Evolutionary conservation across 495 filamentous ascomycete genomes (phyloP).

Genomic region (Podospora anserina): DNA sequence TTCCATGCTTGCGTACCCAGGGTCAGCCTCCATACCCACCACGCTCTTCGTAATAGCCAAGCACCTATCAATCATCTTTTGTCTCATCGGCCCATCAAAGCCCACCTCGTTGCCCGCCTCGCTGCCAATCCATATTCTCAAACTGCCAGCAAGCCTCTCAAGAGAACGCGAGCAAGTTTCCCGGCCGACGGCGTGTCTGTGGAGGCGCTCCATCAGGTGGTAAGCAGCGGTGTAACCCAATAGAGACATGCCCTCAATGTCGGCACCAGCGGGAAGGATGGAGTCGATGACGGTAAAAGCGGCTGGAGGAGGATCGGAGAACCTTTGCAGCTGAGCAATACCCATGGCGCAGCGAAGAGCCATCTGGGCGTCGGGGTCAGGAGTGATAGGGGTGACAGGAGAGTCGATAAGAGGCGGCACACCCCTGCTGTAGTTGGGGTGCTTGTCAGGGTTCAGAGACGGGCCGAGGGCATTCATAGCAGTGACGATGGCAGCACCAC

Average conservation of each 20-base stretch:
- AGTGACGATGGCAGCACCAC: conserved; percentile 51
- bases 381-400: conserved; percentile 31
- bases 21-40: conserved; percentile 52
- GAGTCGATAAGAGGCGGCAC: conserved; percentile 31
- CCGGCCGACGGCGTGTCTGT: conserved; percentile 52
- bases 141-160: conserved; percentile 50
- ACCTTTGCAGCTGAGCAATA: conserved; percentile 61
- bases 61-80: conserved; percentile 49
- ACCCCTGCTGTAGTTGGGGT: conserved; percentile 24
- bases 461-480: conserved; percentile 54
- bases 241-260: conserved; percentile 57
- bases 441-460: conserved; percentile 44
- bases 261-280: conserved; percentile 33
- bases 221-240: conserved; percentile 77
- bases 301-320: conserved; percentile 38
- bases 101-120: conserved; percentile 41
- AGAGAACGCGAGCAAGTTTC: conserved; percentile 45
- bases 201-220: conserved; percentile 60
- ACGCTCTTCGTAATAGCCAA: conserved; percentile 47
- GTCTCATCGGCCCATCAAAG: conserved; percentile 44
- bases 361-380: conserved; percentile 62
- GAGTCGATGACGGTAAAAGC: conserved; percentile 46
- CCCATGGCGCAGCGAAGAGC: conserved; percentile 81
- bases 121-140: conserved; percentile 56
- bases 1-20: conserved; percentile 52